These are phyloP conservation scores for Phytophthora kernoviae DNA, from an alignment of 352 stramenopile genomes.

Conservation along the genomic window DNA sequence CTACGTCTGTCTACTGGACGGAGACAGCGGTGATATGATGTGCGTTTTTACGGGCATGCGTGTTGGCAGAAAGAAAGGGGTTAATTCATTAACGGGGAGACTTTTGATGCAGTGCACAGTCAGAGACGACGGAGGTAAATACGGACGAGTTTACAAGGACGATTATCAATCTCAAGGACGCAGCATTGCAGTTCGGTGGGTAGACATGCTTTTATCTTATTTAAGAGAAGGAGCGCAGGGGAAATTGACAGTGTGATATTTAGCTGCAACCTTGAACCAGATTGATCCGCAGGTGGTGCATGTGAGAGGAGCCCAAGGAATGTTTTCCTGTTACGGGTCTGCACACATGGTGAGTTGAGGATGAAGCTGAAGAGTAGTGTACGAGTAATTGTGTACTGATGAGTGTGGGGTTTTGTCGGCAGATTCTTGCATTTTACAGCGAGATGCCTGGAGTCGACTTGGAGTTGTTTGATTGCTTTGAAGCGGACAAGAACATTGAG, in stretches of 20 bases:
- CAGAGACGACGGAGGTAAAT: constrained; percentile 65
- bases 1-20: constrained; percentile 84
- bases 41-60: constrained; percentile 44
- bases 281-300: constrained; percentile 84
- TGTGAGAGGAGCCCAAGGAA: constrained; percentile 79
- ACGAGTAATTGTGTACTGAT: background rate
- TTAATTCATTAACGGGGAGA: background rate
- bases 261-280: constrained; percentile 82
- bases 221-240: background rate
- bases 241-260: constrained; percentile 1
- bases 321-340: constrained; percentile 87
- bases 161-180: constrained; percentile 81
- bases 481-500: constrained; percentile 81
- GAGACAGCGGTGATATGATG: constrained; percentile 81
- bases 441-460: constrained; percentile 78
- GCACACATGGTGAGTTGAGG: constrained; percentile 59
- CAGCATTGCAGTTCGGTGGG: constrained; percentile 81
- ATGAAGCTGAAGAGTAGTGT: background rate
- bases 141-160: constrained; percentile 79
- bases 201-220: background rate
- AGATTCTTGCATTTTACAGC: constrained; percentile 90
- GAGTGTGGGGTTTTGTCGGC: background rate
- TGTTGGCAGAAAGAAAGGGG: background rate
- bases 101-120: constrained; percentile 55
- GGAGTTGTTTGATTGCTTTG: constrained; percentile 80